A percentile compares a stretch with the other conserved stretches of the same genome.
Conservation (phyloP, 1,284 basidiomycete species). For the Apiotrichum montevideense region DNA sequence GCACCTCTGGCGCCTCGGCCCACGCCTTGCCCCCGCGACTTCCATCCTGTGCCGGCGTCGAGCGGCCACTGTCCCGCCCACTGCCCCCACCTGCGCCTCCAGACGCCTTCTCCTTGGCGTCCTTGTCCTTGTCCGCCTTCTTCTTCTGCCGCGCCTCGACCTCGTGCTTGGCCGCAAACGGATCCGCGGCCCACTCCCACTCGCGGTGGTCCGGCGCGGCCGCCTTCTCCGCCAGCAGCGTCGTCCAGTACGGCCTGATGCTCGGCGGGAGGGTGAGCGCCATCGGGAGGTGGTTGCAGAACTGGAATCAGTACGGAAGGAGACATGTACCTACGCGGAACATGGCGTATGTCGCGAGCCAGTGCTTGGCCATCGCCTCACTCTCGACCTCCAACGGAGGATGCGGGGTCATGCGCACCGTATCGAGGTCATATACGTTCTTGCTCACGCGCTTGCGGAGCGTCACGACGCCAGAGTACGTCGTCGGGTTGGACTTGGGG, state of each 20-base stretch:
- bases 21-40: slow-evolving; percentile 52
- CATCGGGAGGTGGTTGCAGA: slow-evolving; percentile 71
- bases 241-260: slow-evolving; percentile 76
- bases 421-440: slow-evolving; percentile 58
- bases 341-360: slow-evolving; percentile 78
- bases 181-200: slow-evolving; percentile 83
- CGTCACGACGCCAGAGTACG: slow-evolving; percentile 57
- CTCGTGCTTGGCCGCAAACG: slow-evolving; percentile 65
- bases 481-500: slow-evolving; percentile 50
- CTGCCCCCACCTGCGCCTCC: slow-evolving; percentile 28
- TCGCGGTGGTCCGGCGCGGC: slow-evolving; percentile 60
- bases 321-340: slow-evolving; percentile 60
- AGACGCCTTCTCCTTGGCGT: slow-evolving; percentile 8
- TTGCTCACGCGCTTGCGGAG: slow-evolving; percentile 63
- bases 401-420: slow-evolving; percentile 65
- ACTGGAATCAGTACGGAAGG: slow-evolving; percentile 49
- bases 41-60: slow-evolving; percentile 20
- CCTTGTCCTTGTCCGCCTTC: slow-evolving; percentile 34
- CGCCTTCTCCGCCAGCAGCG: slow-evolving; percentile 65
- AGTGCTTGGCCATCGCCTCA: slow-evolving; percentile 71
- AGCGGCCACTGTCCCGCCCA: slow-evolving; percentile 53
- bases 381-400: slow-evolving; percentile 59
- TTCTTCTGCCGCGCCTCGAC: slow-evolving; percentile 62
- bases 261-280: slow-evolving; percentile 71
- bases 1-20: slow-evolving; percentile 69